Conservation (phyloP, 139 green algal genomes). For the Coccomyxa sp. region DNA sequence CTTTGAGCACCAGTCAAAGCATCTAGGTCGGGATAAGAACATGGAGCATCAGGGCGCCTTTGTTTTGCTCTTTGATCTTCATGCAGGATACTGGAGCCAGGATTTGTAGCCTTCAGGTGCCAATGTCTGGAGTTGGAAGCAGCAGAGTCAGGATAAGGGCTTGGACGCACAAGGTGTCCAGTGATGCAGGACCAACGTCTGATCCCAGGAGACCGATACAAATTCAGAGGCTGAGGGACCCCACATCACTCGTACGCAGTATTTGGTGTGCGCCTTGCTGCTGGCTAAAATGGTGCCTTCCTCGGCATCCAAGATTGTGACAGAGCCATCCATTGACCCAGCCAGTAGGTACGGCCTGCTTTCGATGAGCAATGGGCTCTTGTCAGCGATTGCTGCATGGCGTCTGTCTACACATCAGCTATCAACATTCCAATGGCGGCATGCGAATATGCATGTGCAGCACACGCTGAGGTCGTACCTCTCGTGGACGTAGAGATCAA, state of each 20-base stretch:
- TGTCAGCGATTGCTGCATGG: not conserved
- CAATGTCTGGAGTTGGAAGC: no score
- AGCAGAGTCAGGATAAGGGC: no score
- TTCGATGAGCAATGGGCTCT: no score
- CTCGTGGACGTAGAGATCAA: slow-evolving; percentile 14
- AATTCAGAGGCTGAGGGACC: slow-evolving; percentile 2
- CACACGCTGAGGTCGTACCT: no score
- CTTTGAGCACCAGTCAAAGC: no score
- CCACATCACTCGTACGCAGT: slow-evolving; percentile 20
- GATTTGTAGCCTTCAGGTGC: no score
- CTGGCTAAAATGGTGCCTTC: slow-evolving; percentile 3
- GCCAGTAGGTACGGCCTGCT: slow-evolving; percentile 17
- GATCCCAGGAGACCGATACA: slow-evolving; percentile 34
- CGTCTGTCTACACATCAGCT: not conserved
- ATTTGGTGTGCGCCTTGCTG: slow-evolving; percentile 27
- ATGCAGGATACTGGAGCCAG: no score
- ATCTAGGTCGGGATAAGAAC: no score
- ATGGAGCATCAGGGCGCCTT: no score
- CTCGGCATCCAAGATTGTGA: slow-evolving; percentile 29
- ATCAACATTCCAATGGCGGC: not conserved
- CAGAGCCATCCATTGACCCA: slow-evolving; percentile 50
- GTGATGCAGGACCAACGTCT: slow-evolving; percentile 22
- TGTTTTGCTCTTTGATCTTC: no score
- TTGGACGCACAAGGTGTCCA: not conserved
- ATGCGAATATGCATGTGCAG: not conserved